phyloP scores from a whole-genome alignment of 331 rosid genomes.

The Quercus tomentella region DNA sequence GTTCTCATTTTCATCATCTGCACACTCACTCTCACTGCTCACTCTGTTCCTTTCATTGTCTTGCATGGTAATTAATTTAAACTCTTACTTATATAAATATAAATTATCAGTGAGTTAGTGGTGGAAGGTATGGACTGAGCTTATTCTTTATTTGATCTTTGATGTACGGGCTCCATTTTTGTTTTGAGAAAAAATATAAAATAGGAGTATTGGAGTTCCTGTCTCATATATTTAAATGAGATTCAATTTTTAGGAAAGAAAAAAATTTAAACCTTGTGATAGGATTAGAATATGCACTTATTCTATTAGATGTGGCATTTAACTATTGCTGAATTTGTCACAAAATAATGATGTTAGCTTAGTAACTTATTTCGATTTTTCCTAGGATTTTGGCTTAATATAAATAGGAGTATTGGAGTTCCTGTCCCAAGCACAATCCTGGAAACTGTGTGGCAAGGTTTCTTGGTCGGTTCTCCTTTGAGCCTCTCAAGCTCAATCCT shows the following conservation, averaged over 20 bases:
- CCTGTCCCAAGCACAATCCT: too few species aligned
- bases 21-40: slow-evolving; percentile 19
- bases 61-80: slow-evolving; percentile 43
- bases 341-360: too few species aligned
- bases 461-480: too few species aligned
- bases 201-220: not conserved
- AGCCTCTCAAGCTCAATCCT: too few species aligned
- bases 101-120: not conserved
- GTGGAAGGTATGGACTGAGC: not conserved
- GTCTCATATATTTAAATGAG: not conserved
- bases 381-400: too few species aligned
- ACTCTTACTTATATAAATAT: not conserved
- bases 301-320: too few species aligned
- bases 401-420: too few species aligned
- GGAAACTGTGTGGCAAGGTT: too few species aligned
- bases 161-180: not conserved
- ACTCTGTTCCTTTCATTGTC: slow-evolving; percentile 59
- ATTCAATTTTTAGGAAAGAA: not conserved
- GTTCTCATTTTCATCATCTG: slow-evolving; percentile 11
- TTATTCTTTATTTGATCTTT: not conserved
- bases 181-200: not conserved
- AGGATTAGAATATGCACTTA: not conserved
- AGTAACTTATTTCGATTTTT: too few species aligned
- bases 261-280: not conserved
- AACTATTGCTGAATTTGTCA: too few species aligned